Percentiles rank a stretch among this genome's conserved stretches.
Conservation (phyloP, 495 filamentous ascomycete species). For the Penicillium diatomitis region DNA sequence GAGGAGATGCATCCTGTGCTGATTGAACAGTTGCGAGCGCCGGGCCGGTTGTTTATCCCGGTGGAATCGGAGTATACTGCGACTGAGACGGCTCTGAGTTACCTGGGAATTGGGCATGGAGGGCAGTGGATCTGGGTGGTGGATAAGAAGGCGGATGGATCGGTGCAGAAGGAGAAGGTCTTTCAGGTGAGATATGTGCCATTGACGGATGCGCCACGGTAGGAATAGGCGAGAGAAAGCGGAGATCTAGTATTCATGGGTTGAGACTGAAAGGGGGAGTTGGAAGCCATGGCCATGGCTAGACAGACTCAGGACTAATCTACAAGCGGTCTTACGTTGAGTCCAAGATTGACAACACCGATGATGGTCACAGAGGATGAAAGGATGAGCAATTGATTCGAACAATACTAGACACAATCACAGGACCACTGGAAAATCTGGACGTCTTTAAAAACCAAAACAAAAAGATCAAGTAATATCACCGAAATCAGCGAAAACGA, state of each 20-base stretch:
- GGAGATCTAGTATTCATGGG: neutral
- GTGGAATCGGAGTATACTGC: constrained; percentile 50
- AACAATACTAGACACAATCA: too few relatives aligned
- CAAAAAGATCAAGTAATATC: neutral
- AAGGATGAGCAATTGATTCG: too few relatives aligned
- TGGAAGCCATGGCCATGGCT: too few relatives aligned
- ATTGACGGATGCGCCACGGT: constrained; percentile 68
- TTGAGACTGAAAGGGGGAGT: too few relatives aligned
- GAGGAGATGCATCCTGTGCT: constrained; percentile 60
- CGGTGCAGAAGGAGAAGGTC: constrained; percentile 60
- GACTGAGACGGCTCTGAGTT: constrained; percentile 12
- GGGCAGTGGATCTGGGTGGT: constrained; percentile 83
- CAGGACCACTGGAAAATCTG: too few relatives aligned
- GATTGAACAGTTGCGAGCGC: constrained; percentile 67
- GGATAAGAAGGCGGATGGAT: constrained; percentile 76
- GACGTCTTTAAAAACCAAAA: neutral
- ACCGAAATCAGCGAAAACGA: neutral
- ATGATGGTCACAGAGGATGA: too few relatives aligned
- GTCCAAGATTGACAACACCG: too few relatives aligned
- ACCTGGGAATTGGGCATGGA: constrained; percentile 9
- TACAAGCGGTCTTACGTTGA: too few relatives aligned
- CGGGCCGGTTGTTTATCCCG: constrained; percentile 81
- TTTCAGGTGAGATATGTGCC: constrained; percentile 91
- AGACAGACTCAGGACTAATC: too few relatives aligned
- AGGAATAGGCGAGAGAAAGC: neutral